Percentiles rank a stretch among this genome's conserved stretches.
phyloP scores from a whole-genome alignment of 2,329 filamentous ascomycete genomes.

The Emericellopsis cladophorae region DNA sequence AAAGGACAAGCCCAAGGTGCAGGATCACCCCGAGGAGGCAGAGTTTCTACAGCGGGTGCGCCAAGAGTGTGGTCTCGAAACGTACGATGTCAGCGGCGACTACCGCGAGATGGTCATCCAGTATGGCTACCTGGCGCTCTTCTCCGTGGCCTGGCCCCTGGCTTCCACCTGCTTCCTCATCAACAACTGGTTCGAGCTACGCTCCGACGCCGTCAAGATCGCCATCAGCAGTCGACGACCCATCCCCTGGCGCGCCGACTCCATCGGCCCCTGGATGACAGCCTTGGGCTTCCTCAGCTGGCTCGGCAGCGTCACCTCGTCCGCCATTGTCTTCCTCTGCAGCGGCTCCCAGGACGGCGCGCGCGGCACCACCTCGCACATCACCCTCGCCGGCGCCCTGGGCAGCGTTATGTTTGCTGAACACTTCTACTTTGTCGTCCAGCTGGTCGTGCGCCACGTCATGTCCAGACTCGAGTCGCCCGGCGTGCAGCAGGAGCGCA shows the following conservation, averaged over 20 bases:
- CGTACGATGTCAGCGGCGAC: conserved; percentile 83
- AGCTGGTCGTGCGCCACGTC: conserved; percentile 57
- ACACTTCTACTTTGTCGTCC: conserved; percentile 74
- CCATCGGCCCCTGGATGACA: conserved; percentile 86
- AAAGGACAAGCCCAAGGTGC: conserved; percentile 34
- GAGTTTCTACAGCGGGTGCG: conserved; percentile 72
- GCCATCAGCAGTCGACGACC: conserved; percentile 80
- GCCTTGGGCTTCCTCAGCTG: conserved; percentile 83
- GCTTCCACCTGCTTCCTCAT: conserved; percentile 77
- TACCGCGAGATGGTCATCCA: conserved; percentile 91
- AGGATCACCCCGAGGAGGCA: conserved; percentile 66
- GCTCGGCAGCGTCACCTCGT: conserved; percentile 79
- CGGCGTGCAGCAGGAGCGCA: conserved; percentile 72
- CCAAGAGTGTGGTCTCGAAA: conserved; percentile 66
- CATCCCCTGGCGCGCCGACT: conserved; percentile 80
- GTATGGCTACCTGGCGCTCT: conserved; percentile 75
- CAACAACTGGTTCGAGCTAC: conserved; percentile 94
- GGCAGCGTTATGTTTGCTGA: conserved; percentile 76
- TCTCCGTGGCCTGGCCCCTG: conserved; percentile 92
- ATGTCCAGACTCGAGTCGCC: conserved; percentile 76
- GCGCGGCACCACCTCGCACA: conserved; percentile 52
- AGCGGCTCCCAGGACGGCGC: conserved; percentile 53
- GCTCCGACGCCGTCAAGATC: conserved; percentile 90
- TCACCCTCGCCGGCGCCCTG: conserved; percentile 71
- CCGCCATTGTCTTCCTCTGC: conserved; percentile 85